Base-by-base conservation (phyloP, 2,329 filamentous ascomycete species). In the Alternaria gaisen region DNA sequence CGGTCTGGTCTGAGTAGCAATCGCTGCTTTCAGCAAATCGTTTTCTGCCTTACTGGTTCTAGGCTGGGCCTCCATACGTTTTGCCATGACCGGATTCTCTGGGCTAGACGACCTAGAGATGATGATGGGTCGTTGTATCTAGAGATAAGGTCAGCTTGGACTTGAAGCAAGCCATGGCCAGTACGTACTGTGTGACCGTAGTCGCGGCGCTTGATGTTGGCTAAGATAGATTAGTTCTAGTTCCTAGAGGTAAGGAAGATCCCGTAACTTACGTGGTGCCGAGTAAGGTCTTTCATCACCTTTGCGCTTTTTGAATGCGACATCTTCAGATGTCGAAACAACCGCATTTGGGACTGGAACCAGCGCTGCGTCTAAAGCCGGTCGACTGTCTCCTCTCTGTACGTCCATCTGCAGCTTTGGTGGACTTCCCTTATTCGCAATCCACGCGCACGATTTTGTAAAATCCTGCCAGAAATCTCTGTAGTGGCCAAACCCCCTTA, bases 341-440 rank as follows among this genome's bases (percentile, higher is more conserved):
- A n/a, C 12, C 2, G 0, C 0, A 4, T 30, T 0, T 30, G 28
- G 28, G 1, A 10, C 28, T 0, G 0, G 11, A 11, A 11, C 0
- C 9, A 30, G 28, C 28, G 9, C 20, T 12, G 18, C 16, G 28
- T 10, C 0, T 5, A 2, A 2, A 7, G 0, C 18, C 11, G 2
- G 8, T 48, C 30, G 2, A 3, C 4, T 14, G 2, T 34, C 0
- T n/a, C 4, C 2, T 32, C 18, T 18, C 24, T 0, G 24, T 26
- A 26, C 24, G 24, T 26, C 6, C 24, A 26, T 26, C 28, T 48
- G 28, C 18, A 32, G n/a, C 28, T 34, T 48, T 34, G 28, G 28
- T 0, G 9, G 44, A 1, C 2, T 11, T 4, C 28, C 44, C 1
- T 7, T 3, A 8, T 48, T 48, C 20, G 44, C 44, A n/a, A 48